Evolutionary conservation across 1,139 yeast species (phyloP), one percentile per base, ranked within the genome.

Genomic region (Dujonia santamariae): DNA sequence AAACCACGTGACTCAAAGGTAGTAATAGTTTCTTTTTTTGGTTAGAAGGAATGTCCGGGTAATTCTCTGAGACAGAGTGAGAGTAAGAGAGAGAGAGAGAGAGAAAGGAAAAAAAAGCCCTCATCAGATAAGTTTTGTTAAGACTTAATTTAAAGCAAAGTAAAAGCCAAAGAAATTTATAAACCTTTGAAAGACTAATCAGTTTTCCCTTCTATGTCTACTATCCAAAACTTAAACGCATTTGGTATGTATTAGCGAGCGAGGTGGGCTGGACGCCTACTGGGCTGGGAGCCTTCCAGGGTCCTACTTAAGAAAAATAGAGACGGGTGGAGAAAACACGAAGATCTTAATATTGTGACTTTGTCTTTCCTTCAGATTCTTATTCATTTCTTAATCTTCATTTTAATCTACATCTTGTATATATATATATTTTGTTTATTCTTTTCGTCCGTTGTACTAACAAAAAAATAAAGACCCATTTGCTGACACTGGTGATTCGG

Each of bases 401-500:
- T n/a, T n/a, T n/a, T n/a, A n/a, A n/a, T n/a, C n/a, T n/a, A n/a
- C n/a, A n/a, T n/a, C n/a, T n/a, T n/a, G n/a, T n/a, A n/a, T n/a
- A n/a, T n/a, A n/a, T n/a, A n/a, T n/a, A n/a, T n/a, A n/a, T n/a
- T n/a, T n/a, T n/a, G n/a, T n/a, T n/a, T n/a, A n/a, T n/a, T n/a
- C n/a, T n/a, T n/a, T n/a, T n/a, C n/a, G n/a, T n/a, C n/a, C n/a
- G n/a, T n/a, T n/a, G n/a, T n/a, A n/a, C n/a, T n/a, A n/a, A n/a
- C n/a, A n/a, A n/a, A n/a, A 21, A 53, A 53, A 16, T 11, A 21
- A 32, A 75, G 96, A 92, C 73, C 98, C 98, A 51, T 92, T 92
- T 82, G 97, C 97, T 81, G 98, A 92, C 69, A 90, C 97, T 69
- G 97, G 97, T 76, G 97, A 92, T 80, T 95, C 94, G 72, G 97